Evolutionary conservation across 108 stramenopile species (phyloP), one percentile per base, ranked within the genome.

Genomic region (Cyclotella baltica): DNA sequence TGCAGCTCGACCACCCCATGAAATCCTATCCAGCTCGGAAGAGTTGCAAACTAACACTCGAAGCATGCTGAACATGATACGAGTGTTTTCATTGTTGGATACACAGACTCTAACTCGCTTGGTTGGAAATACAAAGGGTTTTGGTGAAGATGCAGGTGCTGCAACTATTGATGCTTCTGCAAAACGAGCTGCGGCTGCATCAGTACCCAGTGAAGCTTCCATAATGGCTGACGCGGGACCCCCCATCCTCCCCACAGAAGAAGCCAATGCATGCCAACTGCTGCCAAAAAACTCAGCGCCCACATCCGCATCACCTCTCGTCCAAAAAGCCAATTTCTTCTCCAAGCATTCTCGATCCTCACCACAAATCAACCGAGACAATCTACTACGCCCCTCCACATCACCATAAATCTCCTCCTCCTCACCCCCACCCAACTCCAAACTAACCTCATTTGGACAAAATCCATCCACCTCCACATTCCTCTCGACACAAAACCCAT

Each of bases 401-500:
- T 29, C 31, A 31, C 63, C 31, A 38, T 59, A 23, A 29, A 23
- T 48, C 29, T 48, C 66, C 3, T 82, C 82, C 56, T 70, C 83
- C 30, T 91, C 73, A 16, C 79, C 72, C 53, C 97, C 35, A 1
- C 67, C 66, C 56, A 98, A 81, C 65, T 96, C 92, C 67, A 98
- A 53, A 6, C 88, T 88, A 20, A 98, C 97, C 87, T 99, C 99
- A 86, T 99, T 98, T 15, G 98, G 99, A 88, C 98, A 98, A 79
- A 95, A 98, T 3, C 98, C 98, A 80, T 99, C 98, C 25, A 93
- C 69, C 72, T 99, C 99, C 25, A 85, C 85, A 80, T 99, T 99
- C 71, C 92, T 84, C 85, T 99, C 99, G 10, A 99, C 97, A 33
- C 98, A 93, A 84, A 99, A 99, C 29, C 99, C 99, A 84, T 99